Percentiles rank a stretch among this genome's conserved stretches.
Evolutionary conservation across 805 yeast genomes (phyloP).

Genomic region (Candida loeiensis): DNA sequence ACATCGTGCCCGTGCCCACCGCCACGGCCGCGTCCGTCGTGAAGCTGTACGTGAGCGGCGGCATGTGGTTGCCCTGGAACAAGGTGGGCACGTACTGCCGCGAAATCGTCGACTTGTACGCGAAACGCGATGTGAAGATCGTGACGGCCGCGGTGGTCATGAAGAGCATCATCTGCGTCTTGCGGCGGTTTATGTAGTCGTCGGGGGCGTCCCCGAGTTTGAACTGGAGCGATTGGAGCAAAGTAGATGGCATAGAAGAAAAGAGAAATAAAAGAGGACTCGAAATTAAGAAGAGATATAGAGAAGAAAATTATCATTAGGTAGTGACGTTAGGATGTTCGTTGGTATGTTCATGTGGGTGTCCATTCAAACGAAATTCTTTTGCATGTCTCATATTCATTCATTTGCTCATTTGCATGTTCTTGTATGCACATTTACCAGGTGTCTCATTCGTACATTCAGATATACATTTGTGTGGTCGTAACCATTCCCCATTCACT

Average conservation of each 20-base stretch:
- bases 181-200: constrained; percentile 59
- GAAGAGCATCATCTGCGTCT: constrained; percentile 68
- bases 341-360: background rate
- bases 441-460: no score
- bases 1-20: constrained; percentile 71
- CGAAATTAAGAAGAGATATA: background rate
- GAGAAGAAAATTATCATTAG: background rate
- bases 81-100: constrained; percentile 72
- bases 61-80: constrained; percentile 82
- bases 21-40: constrained; percentile 84
- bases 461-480: no score
- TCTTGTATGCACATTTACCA: no score
- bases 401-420: no score
- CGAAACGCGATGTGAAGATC: constrained; percentile 66
- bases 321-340: background rate
- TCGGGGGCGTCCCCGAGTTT: constrained; percentile 36
- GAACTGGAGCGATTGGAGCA: constrained; percentile 10
- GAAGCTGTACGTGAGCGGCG: constrained; percentile 72
- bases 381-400: no score
- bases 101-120: constrained; percentile 68
- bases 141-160: constrained; percentile 71
- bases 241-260: background rate
- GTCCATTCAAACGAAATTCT: no score
- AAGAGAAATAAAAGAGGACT: background rate
- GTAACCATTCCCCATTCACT: no score